Percentiles rank a stretch among this genome's conserved stretches.
Conservation (phyloP, 805 yeast genomes). For the Hanseniaspora valbyensis region DNA sequence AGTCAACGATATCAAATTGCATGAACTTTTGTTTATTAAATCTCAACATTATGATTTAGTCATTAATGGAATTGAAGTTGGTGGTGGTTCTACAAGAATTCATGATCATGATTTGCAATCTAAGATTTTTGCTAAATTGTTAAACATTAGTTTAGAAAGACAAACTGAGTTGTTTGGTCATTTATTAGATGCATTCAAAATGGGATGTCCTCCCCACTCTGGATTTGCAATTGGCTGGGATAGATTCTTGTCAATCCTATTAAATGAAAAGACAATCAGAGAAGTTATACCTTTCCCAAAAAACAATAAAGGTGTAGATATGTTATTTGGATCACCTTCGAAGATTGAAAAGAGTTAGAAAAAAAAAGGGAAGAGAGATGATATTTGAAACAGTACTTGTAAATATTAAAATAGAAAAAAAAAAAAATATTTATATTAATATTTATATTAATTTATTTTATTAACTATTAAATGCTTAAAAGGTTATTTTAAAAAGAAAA, state of each 20-base stretch:
- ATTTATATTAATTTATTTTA: too few relatives aligned
- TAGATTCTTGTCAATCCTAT: slow-evolving; percentile 78
- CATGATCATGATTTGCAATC: slow-evolving; percentile 75
- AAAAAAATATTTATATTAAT: too few relatives aligned
- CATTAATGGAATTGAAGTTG: slow-evolving; percentile 86
- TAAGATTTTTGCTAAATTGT: slow-evolving; percentile 53
- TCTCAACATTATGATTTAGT: slow-evolving; percentile 95
- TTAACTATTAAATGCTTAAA: too few relatives aligned
- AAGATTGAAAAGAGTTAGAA: slow-evolving; percentile 7
- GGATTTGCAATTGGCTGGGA: slow-evolving; percentile 95
- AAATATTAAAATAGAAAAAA: slow-evolving; percentile 36
- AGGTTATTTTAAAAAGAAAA: slow-evolving; percentile 23
- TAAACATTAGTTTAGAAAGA: slow-evolving; percentile 43
- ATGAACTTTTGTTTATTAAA: slow-evolving; percentile 49
- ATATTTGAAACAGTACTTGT: too few relatives aligned
- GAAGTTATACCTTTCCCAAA: slow-evolving; percentile 97
- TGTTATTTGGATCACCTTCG: slow-evolving; percentile 80
- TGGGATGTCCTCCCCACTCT: slow-evolving; percentile 98
- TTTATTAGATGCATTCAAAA: slow-evolving; percentile 61
- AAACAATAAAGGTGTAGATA: slow-evolving; percentile 76
- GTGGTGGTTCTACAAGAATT: slow-evolving; percentile 94
- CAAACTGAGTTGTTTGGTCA: slow-evolving; percentile 60
- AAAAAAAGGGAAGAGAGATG: neutral
- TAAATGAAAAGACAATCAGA: slow-evolving; percentile 66
- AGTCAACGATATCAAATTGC: slow-evolving; percentile 17